Evolutionary conservation across 208 protist genomes (phyloP), one percentile per base, ranked within the genome.

Genomic region (Leishmania gerbilli): DNA sequence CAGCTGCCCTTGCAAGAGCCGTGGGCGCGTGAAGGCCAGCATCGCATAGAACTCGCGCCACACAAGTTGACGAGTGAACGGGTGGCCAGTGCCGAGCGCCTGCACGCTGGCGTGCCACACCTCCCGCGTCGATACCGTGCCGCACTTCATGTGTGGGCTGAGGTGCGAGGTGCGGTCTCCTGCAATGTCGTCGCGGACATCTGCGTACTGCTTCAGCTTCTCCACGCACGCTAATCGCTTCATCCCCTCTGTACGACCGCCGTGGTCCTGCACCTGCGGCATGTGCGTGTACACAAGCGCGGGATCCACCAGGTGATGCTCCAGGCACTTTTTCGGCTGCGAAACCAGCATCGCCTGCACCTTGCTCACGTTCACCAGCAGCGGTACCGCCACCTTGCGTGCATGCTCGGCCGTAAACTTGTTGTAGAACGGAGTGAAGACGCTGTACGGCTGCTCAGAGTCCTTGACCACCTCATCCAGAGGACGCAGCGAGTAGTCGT

Each of bases 1-100:
- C 64, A 95, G 83, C 84, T 96, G 93, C 3, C 87, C 91, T 55
- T 85, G 67, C 45, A 82, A 80, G 27, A 96, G 84, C 47, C 87
- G 88, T 6, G 93, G 91, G 71, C 92, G 87, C 79, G 92, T 74
- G 60, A 84, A 83, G 45, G 93, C 69, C 45, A 96, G 65, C 82
- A 90, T 90, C 47, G 88, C 79, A 84, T 94, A 96, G 78, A 96
- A 96, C 83, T 96, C 90, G 7, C 90, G 82, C 93, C 93, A 96
- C 40, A 94, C 76, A 34, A 96, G 85, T 76, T 96, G 91, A 13
- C 90, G 86, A 19, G 80, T 86, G 79, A 95, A 91, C 15, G 76
- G 21, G 79, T 93, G 89, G 1, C 49, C n/a, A 40, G n/a, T 71
- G 40, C 93, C 93, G 6, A 94, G 77, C 17, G 78, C 49, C 31